Base-by-base conservation (phyloP, 2,329 filamentous ascomycete genomes). In the Coniochaeta sp. region DNA sequence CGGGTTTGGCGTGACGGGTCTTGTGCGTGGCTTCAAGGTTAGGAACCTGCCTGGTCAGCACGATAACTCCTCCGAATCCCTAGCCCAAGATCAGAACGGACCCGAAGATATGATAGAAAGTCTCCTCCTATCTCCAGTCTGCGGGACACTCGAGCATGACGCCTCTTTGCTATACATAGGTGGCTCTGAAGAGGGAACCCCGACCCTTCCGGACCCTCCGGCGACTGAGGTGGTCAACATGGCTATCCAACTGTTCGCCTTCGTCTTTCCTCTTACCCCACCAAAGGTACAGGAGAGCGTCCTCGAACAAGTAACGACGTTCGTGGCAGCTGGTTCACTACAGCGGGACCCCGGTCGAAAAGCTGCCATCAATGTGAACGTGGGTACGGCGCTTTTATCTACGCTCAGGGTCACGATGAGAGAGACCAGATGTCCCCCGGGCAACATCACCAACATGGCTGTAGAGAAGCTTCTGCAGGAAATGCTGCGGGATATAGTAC, bases 201-300 rank as follows among this genome's bases (percentile, higher is more conserved):
- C 69, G 58, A 77, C 72, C 60, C 77, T 83, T 36, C 89, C 90
- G 17, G 89, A 95, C 64, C 92, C 93, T 9, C 89, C 95, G 6
- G 87, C 90, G 0, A 99, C 93, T 0, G 93, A 96, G 70, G 93
- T 96, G 28, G 90, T 98, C 62, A 96, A 99, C 70, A 87, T 93
- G 69, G 93, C 95, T 0, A 96, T 99, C 60, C 89, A 95, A 63
- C 79, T 98, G 0, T 99, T 99, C 71, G 91, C 93, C 1, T 90
- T 96, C 59, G 90, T 91, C 43, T 87, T 99, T 61, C 93, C 95
- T 2, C 79, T 97, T 11, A 96, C 96, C 54, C 89, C 90, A 0
- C 82, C 91, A 4, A 96, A 93, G 69, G 90, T 99, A 2, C 95
- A 99, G 69, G 95, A 99, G 72, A 97, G 93, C 69, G 91, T 96